Evolutionary conservation across 768 basidiomycete genomes (phyloP).

Genomic region (Leccinum sublutescens): DNA sequence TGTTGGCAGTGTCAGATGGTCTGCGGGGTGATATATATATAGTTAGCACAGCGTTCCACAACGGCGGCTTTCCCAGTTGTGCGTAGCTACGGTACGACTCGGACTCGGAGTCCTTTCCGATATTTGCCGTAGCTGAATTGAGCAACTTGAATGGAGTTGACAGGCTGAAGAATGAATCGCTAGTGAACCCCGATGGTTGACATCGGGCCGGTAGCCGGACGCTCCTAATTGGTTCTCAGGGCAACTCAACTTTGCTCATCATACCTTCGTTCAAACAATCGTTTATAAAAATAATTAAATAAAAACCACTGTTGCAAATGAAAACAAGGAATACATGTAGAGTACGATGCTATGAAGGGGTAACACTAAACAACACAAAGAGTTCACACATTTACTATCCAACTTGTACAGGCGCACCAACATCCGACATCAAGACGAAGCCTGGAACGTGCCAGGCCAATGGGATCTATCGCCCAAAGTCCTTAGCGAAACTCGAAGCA

Average conservation of each 20-base stretch:
- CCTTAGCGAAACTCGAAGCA: conserved; percentile 84
- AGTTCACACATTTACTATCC: conserved; percentile 18
- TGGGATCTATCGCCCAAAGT: conserved; percentile 6
- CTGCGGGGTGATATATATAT: not conserved
- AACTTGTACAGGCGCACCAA: not conserved
- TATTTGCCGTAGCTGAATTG: not conserved
- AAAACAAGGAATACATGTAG: conserved; percentile 13
- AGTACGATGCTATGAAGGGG: conserved; percentile 20
- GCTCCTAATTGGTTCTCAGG: not conserved
- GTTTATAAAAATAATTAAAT: not conserved
- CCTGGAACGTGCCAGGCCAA: conserved; percentile 1
- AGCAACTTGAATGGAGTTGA: not conserved
- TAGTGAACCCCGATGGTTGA: not conserved
- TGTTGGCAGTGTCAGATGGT: not conserved
- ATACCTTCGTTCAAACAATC: too few species aligned
- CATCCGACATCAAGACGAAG: conserved; percentile 6
- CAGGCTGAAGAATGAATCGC: not conserved
- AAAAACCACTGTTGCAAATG: not conserved
- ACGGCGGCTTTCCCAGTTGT: not conserved
- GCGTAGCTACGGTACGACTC: not conserved
- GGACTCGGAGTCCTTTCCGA: not conserved
- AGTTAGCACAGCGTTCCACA: not conserved
- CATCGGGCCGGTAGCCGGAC: not conserved
- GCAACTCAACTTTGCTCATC: not conserved
- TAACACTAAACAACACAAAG: conserved; percentile 20